Conservation (phyloP, 371 early-diverging fungal genomes). For the Mortierella sp. region DNA sequence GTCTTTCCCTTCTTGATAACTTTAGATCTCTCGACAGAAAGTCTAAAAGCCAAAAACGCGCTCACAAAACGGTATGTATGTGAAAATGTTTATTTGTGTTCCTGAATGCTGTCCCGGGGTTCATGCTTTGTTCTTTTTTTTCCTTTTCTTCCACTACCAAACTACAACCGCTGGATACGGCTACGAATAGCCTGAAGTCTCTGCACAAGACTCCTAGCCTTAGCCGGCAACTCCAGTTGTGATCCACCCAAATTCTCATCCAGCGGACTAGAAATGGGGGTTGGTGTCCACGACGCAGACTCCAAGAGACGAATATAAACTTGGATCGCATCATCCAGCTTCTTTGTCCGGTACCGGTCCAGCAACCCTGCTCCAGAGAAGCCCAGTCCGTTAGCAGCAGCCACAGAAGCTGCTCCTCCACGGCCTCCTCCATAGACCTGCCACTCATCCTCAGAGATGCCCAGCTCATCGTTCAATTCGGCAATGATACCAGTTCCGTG, state of each 20-base stretch:
- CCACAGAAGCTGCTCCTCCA: slow-evolving; percentile 14
- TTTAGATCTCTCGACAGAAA: too few species aligned
- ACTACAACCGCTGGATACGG: slow-evolving; percentile 35
- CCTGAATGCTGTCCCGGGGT: background rate
- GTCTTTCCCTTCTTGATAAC: too few species aligned
- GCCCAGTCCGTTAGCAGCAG: slow-evolving; percentile 16
- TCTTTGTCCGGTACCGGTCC: slow-evolving; percentile 45
- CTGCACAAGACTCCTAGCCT: slow-evolving; percentile 38
- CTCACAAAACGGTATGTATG: background rate
- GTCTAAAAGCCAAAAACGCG: background rate
- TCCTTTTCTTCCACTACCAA: background rate
- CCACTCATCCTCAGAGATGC: slow-evolving; percentile 37
- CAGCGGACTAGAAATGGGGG: slow-evolving; percentile 37
- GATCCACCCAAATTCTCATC: slow-evolving; percentile 50
- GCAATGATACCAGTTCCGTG: slow-evolving; percentile 29
- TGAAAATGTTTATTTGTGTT: slow-evolving; percentile 15
- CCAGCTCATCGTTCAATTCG: slow-evolving; percentile 46
- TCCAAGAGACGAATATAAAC: slow-evolving; percentile 44
- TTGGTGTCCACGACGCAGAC: slow-evolving; percentile 56
- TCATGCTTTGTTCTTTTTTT: background rate
- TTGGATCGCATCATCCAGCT: slow-evolving; percentile 45
- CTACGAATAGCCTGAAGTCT: slow-evolving; percentile 39
- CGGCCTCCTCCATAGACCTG: slow-evolving; percentile 27
- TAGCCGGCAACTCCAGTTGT: slow-evolving; percentile 23
- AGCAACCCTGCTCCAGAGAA: slow-evolving; percentile 21